Evolutionary conservation across 768 basidiomycete species (phyloP), one percentile per base, ranked within the genome.

Genomic region (Mycena capillaripes): DNA sequence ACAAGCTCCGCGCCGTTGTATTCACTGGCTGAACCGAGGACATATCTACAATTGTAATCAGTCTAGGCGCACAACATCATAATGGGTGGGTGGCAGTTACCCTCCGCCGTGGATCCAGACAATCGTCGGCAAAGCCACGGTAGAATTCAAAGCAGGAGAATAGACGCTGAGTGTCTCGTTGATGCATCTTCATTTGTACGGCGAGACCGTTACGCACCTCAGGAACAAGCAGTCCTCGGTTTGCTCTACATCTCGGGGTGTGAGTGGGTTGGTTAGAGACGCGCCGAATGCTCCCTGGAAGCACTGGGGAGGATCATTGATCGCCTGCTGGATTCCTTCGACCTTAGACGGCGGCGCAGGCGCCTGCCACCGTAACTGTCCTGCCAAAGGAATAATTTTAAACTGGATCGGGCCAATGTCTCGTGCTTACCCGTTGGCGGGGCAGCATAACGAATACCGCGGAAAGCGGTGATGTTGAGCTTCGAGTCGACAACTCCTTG

Each of bases 201-300:
- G 9, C 25, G 8, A 53, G 38, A 19, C n/a, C 19, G 5, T 42
- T 10, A 71, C 73, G 14, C 27, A 82, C 81, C 77, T 81, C 53
- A 82, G 76, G 69, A 81, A 82, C 11, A 81, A 63, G 69, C 81
- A 81, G 56, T 81, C 81, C 52, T 81, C 80, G 2, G 80, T 75
- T 42, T 74, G 66, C 14, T 34, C 57, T 2, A 70, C 66, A n/a
- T 25, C 73, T 29, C 79, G 75, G 30, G 32, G 12, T 5, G 23
- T 30, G 10, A 69, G 21, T 27, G 69, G 69, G 29, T 70, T 63
- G 1, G 50, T 70, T 1, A 36, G 10, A 4, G 55, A 7, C 19
- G 29, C 21, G 23, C 52, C 69, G 10, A 44, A 23, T 6, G 38
- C 14, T 21, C 50, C 63, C 36, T 71, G 70, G 44, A 21, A 52